Evolutionary conservation across 148 eudicot genomes (phyloP), one percentile per base, ranked within the genome.

Genomic region (Fagopyrum esculentum): DNA sequence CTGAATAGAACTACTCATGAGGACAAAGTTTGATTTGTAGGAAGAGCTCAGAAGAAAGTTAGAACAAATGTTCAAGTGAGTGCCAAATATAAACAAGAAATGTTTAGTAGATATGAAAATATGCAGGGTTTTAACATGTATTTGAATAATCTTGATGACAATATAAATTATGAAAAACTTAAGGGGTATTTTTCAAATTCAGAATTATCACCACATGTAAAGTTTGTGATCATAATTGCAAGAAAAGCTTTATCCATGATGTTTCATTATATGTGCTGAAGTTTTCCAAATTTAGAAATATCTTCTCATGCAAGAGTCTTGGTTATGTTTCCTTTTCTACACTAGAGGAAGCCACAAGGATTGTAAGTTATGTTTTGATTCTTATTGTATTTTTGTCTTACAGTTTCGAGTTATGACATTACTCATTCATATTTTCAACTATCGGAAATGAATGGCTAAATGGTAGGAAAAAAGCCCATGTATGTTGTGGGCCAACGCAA

Each of bases 281-380:
- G 26, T 22, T 22, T 22, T 22, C 26, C 26, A 22, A 22, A 22
- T 22, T 22, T 22, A 22, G 26, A 22, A 22, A 22, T 22, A 22
- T 22, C 26, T 22, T 22, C 26, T 22, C 26, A 22, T 22, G 26
- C 26, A 22, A 22, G 26, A 22, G 26, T 22, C 26, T 22, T 22
- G 91, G 95, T 51, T 90, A 88, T 82, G 90, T 90, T 50, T 87
- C 95, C n/a, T 88, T 90, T 59, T 85, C 95, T 47, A 77, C 73
- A 30, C 78, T 90, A 6, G 87, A 85, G 29, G 95, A 90, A 78
- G 95, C 95, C 56, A 47, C 84, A 7, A 78, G 68, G 82, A 92
- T 92, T 45, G 95, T 90, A 83, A 83, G 82, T 64, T 54, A n/a
- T 56, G 40, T 73, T 60, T 55, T 48, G 22, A 3, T 54, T 5